Conservation (phyloP, 2,329 filamentous ascomycete species). For the Grosmannia clavigera region DNA sequence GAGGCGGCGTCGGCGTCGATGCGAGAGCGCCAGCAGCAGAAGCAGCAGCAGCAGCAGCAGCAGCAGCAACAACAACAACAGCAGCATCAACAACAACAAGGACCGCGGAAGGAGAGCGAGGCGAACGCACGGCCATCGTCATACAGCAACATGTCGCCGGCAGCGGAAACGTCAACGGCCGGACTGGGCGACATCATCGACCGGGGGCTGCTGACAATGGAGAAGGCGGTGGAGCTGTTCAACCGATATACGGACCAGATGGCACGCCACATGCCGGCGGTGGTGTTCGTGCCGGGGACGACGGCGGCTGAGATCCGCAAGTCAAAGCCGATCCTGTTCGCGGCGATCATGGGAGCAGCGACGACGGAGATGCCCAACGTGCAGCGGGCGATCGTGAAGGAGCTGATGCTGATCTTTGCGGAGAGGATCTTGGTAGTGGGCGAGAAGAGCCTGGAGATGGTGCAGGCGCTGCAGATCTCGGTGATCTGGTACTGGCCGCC, state of each 20-base stretch:
- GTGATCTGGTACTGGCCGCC: slow-evolving; percentile 82
- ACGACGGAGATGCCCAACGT: slow-evolving; percentile 42
- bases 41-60: background rate
- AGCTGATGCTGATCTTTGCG: slow-evolving; percentile 61
- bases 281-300: slow-evolving; percentile 43
- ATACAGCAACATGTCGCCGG: slow-evolving; percentile 1
- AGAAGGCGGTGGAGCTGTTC: slow-evolving; percentile 43
- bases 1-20: slow-evolving; percentile 4
- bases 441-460: slow-evolving; percentile 70
- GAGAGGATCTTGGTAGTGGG: slow-evolving; percentile 63
- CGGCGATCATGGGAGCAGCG: slow-evolving; percentile 57
- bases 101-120: background rate
- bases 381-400: slow-evolving; percentile 51
- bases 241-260: slow-evolving; percentile 47
- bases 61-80: slow-evolving; percentile 1
- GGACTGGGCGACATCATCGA: slow-evolving; percentile 40
- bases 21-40: slow-evolving; percentile 1
- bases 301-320: slow-evolving; percentile 43
- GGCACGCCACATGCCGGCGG: slow-evolving; percentile 47
- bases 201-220: slow-evolving; percentile 43
- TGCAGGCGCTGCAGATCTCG: slow-evolving; percentile 64
- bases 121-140: background rate
- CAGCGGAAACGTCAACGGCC: background rate
- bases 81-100: slow-evolving; percentile 4
- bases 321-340: slow-evolving; percentile 53